A percentile compares a stretch with the other conserved stretches of the same genome.
Conservation (phyloP, 768 basidiomycete genomes). For the Pisolithus marmoratus region DNA sequence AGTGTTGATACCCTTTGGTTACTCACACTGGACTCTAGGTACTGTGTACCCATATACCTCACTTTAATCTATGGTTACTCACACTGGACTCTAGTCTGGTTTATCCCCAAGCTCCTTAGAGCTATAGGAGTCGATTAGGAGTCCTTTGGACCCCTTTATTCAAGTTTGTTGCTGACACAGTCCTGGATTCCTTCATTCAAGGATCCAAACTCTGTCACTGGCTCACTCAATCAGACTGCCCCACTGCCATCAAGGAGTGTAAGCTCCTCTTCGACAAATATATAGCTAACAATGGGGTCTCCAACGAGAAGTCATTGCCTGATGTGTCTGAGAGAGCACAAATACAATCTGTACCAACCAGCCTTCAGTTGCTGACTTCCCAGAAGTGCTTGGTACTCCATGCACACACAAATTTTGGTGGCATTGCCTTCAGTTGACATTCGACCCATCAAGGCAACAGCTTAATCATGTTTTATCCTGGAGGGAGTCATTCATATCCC, state of each 20-base stretch:
- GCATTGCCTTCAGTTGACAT: slow-evolving; percentile 1
- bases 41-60: no score
- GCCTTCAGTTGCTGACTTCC: slow-evolving; percentile 1
- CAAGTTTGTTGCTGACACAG: no score
- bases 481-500: not conserved
- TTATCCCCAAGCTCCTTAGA: no score
- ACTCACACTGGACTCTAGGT: no score
- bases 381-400: not conserved
- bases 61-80: no score
- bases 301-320: not conserved
- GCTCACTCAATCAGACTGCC: slow-evolving; percentile 14
- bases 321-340: not conserved
- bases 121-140: no score
- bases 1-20: no score
- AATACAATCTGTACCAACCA: not conserved
- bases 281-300: not conserved
- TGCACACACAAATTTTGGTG: not conserved
- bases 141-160: no score
- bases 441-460: slow-evolving; percentile 11
- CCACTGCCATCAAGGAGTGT: slow-evolving; percentile 9
- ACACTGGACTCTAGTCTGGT: no score
- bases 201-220: slow-evolving; percentile 10
- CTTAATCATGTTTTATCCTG: slow-evolving; percentile 9
- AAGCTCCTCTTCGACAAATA: slow-evolving; percentile 15
- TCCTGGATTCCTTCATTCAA: slow-evolving; percentile 11